Evolutionary conservation across 192 early-diverging fungal genomes (phyloP).

Genomic region (Podila epicladia): DNA sequence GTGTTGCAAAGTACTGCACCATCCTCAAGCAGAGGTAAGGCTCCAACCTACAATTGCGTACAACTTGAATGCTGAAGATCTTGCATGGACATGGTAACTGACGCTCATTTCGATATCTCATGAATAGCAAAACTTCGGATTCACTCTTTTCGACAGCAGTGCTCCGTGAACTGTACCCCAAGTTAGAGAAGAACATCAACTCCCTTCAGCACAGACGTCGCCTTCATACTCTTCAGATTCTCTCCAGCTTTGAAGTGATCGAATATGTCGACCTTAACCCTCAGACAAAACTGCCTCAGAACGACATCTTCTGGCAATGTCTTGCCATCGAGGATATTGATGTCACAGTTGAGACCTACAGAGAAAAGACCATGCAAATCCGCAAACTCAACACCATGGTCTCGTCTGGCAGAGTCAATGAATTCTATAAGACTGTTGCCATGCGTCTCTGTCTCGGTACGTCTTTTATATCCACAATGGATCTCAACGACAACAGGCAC

Average conservation of each 20-base stretch:
- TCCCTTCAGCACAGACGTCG: slow-evolving; percentile 65
- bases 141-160: slow-evolving; percentile 47
- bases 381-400: slow-evolving; percentile 75
- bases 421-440: slow-evolving; percentile 73
- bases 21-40: slow-evolving; percentile 43
- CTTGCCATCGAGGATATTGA: slow-evolving; percentile 72
- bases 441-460: slow-evolving; percentile 74
- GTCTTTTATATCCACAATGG: not conserved
- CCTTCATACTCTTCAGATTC: slow-evolving; percentile 72
- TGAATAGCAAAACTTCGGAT: slow-evolving; percentile 22
- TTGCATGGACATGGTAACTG: not conserved
- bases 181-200: slow-evolving; percentile 69
- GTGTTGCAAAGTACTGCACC: slow-evolving; percentile 56
- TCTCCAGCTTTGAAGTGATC: slow-evolving; percentile 76
- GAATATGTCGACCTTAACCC: slow-evolving; percentile 48
- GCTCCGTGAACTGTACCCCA: slow-evolving; percentile 59
- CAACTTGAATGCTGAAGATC: not conserved
- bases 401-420: slow-evolving; percentile 68
- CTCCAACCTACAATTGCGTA: not conserved
- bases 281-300: slow-evolving; percentile 31
- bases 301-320: slow-evolving; percentile 61
- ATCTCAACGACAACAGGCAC: too few relatives aligned
- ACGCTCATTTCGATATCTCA: not conserved
- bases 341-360: slow-evolving; percentile 69
- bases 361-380: slow-evolving; percentile 84